These are phyloP conservation scores for Scedosporium dehoogii DNA, from an alignment of 2,329 filamentous ascomycete genomes.

Conservation along the genomic window DNA sequence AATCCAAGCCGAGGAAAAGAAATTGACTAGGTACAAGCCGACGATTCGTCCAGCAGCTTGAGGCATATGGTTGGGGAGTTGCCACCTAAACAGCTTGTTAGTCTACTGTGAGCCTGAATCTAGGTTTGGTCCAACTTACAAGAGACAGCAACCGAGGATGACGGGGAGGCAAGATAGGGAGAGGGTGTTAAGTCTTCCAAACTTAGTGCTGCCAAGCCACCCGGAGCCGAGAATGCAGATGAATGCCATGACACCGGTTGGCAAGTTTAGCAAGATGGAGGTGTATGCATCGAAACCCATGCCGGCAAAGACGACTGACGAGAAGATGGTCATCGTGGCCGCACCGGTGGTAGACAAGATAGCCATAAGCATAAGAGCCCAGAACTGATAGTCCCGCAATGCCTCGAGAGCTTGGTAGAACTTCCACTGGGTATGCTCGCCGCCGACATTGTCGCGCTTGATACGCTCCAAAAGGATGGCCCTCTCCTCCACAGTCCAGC, in stretches of 20 bases:
- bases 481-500: conserved; percentile 18
- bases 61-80: conserved; percentile 13
- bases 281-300: conserved; percentile 23
- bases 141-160: conserved; percentile 18
- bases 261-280: conserved; percentile 23
- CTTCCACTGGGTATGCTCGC: conserved; percentile 36
- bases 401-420: conserved; percentile 44
- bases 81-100: conserved; percentile 12
- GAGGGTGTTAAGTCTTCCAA: conserved; percentile 17
- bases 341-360: conserved; percentile 20
- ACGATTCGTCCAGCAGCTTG: conserved; percentile 15
- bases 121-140: conserved; percentile 12
- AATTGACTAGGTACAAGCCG: conserved; percentile 20
- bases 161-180: conserved; percentile 16
- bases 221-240: conserved; percentile 20
- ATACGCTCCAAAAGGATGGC: conserved; percentile 43
- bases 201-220: conserved; percentile 16
- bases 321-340: conserved; percentile 19
- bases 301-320: conserved; percentile 21
- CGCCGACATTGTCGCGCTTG: conserved; percentile 34
- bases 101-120: not conserved
- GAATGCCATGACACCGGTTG: conserved; percentile 21
- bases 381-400: conserved; percentile 29
- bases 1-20: conserved; percentile 20
- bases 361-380: conserved; percentile 19